Base-by-base conservation (phyloP, 345 rosid genomes). In the Acer yangbiense region DNA sequence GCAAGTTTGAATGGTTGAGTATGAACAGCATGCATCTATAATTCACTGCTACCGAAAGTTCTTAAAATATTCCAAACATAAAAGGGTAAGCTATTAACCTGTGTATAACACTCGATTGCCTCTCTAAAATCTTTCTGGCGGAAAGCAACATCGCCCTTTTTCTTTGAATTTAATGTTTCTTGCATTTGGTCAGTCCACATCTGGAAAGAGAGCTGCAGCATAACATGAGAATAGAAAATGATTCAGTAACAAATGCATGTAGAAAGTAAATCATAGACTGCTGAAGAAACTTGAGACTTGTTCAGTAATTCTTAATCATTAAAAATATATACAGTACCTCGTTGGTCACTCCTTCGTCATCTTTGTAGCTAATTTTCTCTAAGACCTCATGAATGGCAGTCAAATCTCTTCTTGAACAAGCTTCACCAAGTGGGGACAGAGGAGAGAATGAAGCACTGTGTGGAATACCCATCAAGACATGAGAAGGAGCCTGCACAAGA, bases 111-210 rank as follows among this genome's bases (percentile, higher is more conserved):
- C 73, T 90, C 96, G 1, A 89, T 85, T 32, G 97, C 97, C 76
- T 83, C 85, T 71, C 80, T 85, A 52, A 88, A 89, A 62, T 92
- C 93, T 78, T 87, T 95, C 84, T 91, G 92, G 77, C 90, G 85
- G 80, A 95, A 95, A 75, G 98, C 94, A 79, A 79, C 87, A 85
- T 95, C 98, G 20, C 98, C 98, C 84, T 86, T 91, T 82, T 95
- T 95, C 97, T 92, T 92, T n/a, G 83, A 86, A 71, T 86, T 92
- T 52, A 92, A 77, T 6, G 95, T 93, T 80, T 93, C 98, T 79
- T 90, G 92, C 99, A 93, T 93, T 85, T 95, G 96, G 81, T 93
- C 90, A 20, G 97, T 95, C 99, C 98, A 93, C 96, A 95, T 93
- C 76, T 95, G 98, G 89, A 95, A 95, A 7, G 99, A 93, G 66